Evolutionary conservation across 768 basidiomycete species (phyloP).

Genomic region (Leucosporidium scottii): DNA sequence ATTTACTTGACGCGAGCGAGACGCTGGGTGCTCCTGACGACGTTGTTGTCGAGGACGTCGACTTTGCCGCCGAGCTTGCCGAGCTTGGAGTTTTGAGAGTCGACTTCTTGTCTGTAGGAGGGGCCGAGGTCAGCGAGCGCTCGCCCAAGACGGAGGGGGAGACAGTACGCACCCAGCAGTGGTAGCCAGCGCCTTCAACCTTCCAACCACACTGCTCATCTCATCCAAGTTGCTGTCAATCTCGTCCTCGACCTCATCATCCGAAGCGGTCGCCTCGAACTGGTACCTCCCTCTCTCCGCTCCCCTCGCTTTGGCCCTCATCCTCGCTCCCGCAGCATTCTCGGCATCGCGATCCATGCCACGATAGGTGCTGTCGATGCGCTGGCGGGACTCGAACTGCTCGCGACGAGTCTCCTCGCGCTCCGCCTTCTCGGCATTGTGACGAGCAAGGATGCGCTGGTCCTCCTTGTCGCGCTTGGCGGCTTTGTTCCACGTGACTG

Average conservation of each 20-base stretch:
- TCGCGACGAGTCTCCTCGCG: slow-evolving; percentile 80
- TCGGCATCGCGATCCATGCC: slow-evolving; percentile 48
- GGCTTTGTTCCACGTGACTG: slow-evolving; percentile 81
- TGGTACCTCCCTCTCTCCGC: slow-evolving; percentile 72
- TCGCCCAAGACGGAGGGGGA: not conserved
- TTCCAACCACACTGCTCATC: slow-evolving; percentile 61
- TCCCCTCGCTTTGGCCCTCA: slow-evolving; percentile 45
- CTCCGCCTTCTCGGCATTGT: slow-evolving; percentile 75
- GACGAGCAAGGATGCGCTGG: slow-evolving; percentile 70
- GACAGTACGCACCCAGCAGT: slow-evolving; percentile 37
- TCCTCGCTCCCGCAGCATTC: slow-evolving; percentile 32
- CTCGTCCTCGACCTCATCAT: slow-evolving; percentile 92
- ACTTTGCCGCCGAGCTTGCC: slow-evolving; percentile 72
- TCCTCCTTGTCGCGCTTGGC: slow-evolving; percentile 81
- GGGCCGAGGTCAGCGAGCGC: slow-evolving; percentile 56
- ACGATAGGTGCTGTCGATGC: slow-evolving; percentile 65
- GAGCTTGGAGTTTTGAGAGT: slow-evolving; percentile 74
- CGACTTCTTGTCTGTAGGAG: slow-evolving; percentile 57
- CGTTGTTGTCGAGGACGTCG: slow-evolving; percentile 61
- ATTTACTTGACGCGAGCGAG: slow-evolving; percentile 48
- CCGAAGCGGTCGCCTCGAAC: slow-evolving; percentile 81
- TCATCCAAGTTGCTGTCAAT: slow-evolving; percentile 85
- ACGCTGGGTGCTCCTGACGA: slow-evolving; percentile 74
- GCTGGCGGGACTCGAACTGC: slow-evolving; percentile 76
- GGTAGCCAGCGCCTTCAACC: slow-evolving; percentile 37